phyloP scores from a whole-genome alignment of 768 basidiomycete species.

The Termitomyces sp. region DNA sequence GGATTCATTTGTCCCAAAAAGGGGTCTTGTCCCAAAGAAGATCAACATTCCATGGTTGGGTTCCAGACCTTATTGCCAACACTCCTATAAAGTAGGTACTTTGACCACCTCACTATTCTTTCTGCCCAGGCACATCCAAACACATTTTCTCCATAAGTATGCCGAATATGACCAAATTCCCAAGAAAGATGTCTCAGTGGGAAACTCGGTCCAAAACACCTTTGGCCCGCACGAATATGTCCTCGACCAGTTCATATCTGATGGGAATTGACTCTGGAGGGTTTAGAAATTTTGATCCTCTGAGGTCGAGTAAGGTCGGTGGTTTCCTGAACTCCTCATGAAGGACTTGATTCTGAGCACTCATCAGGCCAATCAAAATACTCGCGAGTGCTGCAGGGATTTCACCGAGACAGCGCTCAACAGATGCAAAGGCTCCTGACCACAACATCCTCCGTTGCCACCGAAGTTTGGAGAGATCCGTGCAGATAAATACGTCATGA shows the following conservation, averaged over 20 bases:
- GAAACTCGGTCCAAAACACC: not conserved
- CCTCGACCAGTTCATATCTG: not conserved
- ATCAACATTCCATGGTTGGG: no score
- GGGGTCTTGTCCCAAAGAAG: no score
- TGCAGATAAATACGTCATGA: not conserved
- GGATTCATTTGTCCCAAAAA: no score
- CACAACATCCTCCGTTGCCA: not conserved
- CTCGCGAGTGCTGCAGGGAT: not conserved
- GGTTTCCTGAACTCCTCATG: not conserved
- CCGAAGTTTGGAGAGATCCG: not conserved
- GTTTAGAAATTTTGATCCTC: not conserved
- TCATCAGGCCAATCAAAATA: not conserved
- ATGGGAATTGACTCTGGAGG: not conserved
- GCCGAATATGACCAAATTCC: no score
- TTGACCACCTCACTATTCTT: no score
- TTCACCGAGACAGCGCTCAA: not conserved
- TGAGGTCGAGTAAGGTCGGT: no score
- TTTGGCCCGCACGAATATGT: not conserved
- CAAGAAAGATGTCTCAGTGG: no score
- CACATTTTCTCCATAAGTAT: no score
- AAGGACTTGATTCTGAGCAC: not conserved
- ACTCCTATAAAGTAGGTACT: no score
- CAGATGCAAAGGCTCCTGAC: not conserved
- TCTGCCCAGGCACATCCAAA: no score
- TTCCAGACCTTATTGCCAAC: no score